Evolutionary conservation across 176 grass and related monocot genomes (phyloP), one percentile per base, ranked within the genome.

Genomic region (Microstegium vimineum): DNA sequence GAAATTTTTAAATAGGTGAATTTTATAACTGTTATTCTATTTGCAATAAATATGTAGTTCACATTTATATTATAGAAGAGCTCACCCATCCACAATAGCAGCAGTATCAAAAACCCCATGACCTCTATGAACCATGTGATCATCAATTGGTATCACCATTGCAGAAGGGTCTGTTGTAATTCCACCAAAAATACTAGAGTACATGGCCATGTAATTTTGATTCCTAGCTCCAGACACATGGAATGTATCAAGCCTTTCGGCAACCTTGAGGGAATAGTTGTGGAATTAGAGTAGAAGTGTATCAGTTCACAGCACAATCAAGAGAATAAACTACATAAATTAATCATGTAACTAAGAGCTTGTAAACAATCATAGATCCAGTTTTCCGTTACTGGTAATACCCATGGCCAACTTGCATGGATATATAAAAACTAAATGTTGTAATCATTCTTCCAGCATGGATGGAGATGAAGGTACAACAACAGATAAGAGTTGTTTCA

Each of bases 71-170:
- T 26, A 73, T 17, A 38, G 43, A 65, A 87, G 31, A 8, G 33
- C 74, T 92, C 87, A 97, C 94, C 94, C 92, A 67, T 98, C 84
- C 86, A 98, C 86, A 77, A 98, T 90, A 74, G 90, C 90, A 35
- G 92, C 90, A 54, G 92, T 98, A 73, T 98, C 95, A 62, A 98
- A 98, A 76, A 98, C 92, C 28, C 95, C 95, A 51, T 98, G 95
- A 38, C 95, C 95, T 90, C 95, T 91, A 66, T 98, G 95, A 32
- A 98, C 92, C 92, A 98, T 93, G 79, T 98, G 95, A 89, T 98
- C 95, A 67, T 98, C 95, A 2, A 94, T 87, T 41, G 92, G 88
- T 80, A 98, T 91, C 70, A 98, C 92, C 95, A 98, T 94, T 51
- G 90, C 90, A 25, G 86, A 81, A 33, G 88, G 95, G 80, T 93